These are phyloP conservation scores for Xylariomycetidae sp. DNA, from an alignment of 2,329 filamentous ascomycete genomes.

Conservation along the genomic window DNA sequence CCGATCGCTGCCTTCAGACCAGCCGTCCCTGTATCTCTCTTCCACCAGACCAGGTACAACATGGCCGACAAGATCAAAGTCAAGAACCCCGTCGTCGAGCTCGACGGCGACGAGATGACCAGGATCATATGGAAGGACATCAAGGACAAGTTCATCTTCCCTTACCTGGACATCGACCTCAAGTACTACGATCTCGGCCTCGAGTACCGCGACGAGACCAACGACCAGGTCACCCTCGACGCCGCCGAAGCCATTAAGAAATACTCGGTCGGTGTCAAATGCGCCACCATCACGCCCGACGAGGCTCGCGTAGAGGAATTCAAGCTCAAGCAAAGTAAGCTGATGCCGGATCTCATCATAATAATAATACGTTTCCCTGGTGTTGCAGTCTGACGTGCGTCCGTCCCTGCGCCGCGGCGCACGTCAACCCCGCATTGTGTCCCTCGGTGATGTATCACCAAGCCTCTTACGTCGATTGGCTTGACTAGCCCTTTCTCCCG, in stretches of 20 bases:
- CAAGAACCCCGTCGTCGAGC: constrained; percentile 97
- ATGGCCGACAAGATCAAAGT: constrained; percentile 93
- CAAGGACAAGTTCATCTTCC: constrained; percentile 97
- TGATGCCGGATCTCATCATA: constrained; percentile 12
- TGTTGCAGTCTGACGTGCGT: constrained; percentile 18
- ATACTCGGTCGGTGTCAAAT: constrained; percentile 98
- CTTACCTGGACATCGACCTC: constrained; percentile 93
- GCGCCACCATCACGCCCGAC: constrained; percentile 97
- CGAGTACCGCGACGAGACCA: constrained; percentile 90
- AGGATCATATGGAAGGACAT: constrained; percentile 98
- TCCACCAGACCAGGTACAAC: constrained; percentile 36
- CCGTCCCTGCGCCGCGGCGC: too few species aligned
- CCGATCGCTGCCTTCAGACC: constrained; percentile 17
- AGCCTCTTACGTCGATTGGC: constrained; percentile 1
- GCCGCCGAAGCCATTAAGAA: constrained; percentile 98
- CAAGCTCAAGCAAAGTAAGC: constrained; percentile 92
- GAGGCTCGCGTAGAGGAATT: constrained; percentile 97
- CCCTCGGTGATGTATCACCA: constrained; percentile 5
- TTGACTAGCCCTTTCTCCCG: too few species aligned
- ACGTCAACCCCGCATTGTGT: too few species aligned
- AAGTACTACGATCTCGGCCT: constrained; percentile 94
- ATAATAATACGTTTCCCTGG: constrained; percentile 1
- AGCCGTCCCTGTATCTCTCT: constrained; percentile 26
- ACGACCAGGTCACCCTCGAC: constrained; percentile 93
- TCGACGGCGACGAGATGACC: constrained; percentile 96